Percentiles rank a stretch among this genome's conserved stretches.
These are phyloP conservation scores for Leishmania arabica DNA, from an alignment of 208 protist species.

Conservation along the genomic window DNA sequence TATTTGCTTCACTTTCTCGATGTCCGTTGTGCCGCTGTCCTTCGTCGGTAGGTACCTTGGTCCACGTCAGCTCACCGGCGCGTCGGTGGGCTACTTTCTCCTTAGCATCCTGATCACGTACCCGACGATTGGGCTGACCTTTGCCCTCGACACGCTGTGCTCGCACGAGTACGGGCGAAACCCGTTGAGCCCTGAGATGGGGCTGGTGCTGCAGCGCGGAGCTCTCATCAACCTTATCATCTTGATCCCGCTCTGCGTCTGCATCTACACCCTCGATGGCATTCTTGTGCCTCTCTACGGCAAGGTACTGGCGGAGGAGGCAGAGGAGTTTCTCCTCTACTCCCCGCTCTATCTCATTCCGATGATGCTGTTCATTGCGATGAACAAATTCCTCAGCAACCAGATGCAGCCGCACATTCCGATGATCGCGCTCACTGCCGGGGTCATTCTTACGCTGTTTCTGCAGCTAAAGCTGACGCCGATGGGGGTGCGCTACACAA, in stretches of 20 bases:
- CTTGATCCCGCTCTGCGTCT: conserved; percentile 51
- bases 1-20: conserved; percentile 81
- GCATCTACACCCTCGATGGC: conserved; percentile 51
- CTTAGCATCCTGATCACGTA: conserved; percentile 72
- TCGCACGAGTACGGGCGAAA: conserved; percentile 86
- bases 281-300: conserved; percentile 66
- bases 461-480: conserved; percentile 75
- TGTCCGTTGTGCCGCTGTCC: conserved; percentile 72
- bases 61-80: conserved; percentile 59
- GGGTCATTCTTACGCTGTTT: conserved; percentile 64
- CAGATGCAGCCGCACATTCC: conserved; percentile 83
- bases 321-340: conserved; percentile 71
- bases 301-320: conserved; percentile 41
- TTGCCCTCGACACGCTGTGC: conserved; percentile 85
- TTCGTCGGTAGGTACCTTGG: conserved; percentile 84
- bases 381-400: conserved; percentile 88
- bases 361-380: conserved; percentile 68
- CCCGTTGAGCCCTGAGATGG: conserved; percentile 66
- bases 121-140: conserved; percentile 80
- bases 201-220: conserved; percentile 76
- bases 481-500: conserved; percentile 81
- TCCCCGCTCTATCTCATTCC: conserved; percentile 68
- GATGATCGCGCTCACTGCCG: conserved; percentile 79
- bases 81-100: conserved; percentile 85
- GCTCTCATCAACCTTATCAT: conserved; percentile 75